These are phyloP conservation scores for Evansstolkia leycettana DNA, from an alignment of 495 filamentous ascomycete genomes.

Conservation along the genomic window DNA sequence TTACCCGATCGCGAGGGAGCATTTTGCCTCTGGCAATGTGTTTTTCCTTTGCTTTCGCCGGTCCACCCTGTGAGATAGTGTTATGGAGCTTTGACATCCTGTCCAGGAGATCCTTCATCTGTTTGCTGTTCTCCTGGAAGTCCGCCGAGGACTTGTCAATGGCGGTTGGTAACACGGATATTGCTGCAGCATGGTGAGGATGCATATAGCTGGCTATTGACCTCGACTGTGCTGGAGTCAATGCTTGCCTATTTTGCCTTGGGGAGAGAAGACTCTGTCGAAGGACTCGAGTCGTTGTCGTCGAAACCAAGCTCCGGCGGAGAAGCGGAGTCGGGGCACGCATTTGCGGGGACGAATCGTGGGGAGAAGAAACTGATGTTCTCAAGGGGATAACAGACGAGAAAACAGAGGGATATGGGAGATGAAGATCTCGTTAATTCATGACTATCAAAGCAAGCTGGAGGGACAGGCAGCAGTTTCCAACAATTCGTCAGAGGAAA, in stretches of 20 bases:
- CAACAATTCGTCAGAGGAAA: no score
- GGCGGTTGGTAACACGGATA: constrained; percentile 64
- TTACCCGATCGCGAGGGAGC: constrained; percentile 82
- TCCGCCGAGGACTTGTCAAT: constrained; percentile 68
- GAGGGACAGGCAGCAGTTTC: no score
- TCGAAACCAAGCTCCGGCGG: constrained; percentile 21
- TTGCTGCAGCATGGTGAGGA: constrained; percentile 55
- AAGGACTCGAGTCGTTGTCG: constrained; percentile 5
- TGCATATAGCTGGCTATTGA: constrained; percentile 48
- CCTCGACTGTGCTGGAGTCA: constrained; percentile 2
- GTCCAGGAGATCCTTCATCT: constrained; percentile 62
- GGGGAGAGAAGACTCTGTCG: constrained; percentile 2
- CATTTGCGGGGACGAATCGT: constrained; percentile 21
- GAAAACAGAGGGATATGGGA: no score
- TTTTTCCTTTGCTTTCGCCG: constrained; percentile 77
- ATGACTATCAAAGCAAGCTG: no score
- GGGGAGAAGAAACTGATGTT: no score
- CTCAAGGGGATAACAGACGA: no score
- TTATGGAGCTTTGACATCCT: constrained; percentile 56
- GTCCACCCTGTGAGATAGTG: constrained; percentile 61
- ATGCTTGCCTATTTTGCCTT: background rate
- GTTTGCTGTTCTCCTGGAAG: constrained; percentile 67
- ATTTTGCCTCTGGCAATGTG: constrained; percentile 85
- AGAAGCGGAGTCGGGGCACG: constrained; percentile 26
- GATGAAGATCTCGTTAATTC: no score